Evolutionary conservation across 225 moss, liverwort and hornwort genomes (phyloP).

Genomic region (Lunularia cruciata): DNA sequence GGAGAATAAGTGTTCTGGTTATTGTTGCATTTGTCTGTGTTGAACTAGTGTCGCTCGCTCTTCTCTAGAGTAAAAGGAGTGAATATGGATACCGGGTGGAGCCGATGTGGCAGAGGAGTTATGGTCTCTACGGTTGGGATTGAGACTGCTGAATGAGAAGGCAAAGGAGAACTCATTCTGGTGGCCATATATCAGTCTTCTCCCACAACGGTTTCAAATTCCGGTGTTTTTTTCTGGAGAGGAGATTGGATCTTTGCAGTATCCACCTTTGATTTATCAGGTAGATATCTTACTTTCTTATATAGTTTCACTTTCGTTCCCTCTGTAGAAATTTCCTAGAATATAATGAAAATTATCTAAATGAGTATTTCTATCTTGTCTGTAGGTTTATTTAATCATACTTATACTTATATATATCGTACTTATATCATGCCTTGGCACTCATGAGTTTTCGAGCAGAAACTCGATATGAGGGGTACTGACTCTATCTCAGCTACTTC

Average conservation of each 20-base stretch:
- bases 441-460: no score
- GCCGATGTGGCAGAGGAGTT: constrained; percentile 60
- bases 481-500: no score
- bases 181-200: constrained; percentile 57
- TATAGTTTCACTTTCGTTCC: no score
- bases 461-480: no score
- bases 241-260: constrained; percentile 62
- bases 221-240: constrained; percentile 59
- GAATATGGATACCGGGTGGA: constrained; percentile 26
- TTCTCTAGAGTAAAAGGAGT: constrained; percentile 13
- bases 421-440: no score
- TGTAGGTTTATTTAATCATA: no score
- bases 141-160: constrained; percentile 62
- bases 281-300: constrained; percentile 28
- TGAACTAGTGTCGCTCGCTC: constrained; percentile 14
- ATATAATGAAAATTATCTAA: no score
- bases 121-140: constrained; percentile 66
- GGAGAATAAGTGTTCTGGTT: background rate
- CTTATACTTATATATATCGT: no score
- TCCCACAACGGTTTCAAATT: constrained; percentile 51
- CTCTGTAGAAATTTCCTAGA: no score
- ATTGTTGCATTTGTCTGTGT: constrained; percentile 8
- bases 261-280: constrained; percentile 62
- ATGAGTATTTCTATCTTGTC: no score
- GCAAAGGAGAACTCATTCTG: constrained; percentile 53